A percentile compares a stretch with the other conserved stretches of the same genome.
Conservation (phyloP, 306 rosid genomes). For the Prinsepia uniflora region DNA sequence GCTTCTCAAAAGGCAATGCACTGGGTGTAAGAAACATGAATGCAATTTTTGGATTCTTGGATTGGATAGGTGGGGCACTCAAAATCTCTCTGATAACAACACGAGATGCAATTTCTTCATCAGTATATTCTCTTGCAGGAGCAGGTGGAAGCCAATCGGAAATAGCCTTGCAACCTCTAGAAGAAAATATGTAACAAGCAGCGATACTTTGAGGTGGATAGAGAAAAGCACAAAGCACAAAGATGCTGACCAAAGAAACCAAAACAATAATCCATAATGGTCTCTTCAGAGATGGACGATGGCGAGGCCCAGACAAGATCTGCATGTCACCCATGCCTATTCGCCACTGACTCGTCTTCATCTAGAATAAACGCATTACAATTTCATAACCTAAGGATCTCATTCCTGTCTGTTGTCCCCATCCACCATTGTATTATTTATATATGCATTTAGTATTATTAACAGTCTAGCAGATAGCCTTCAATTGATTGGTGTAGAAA, state of each 20-base stretch:
- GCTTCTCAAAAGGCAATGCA: conserved; percentile 82
- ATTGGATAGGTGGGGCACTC: conserved; percentile 39
- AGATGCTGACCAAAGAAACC: conserved; percentile 73
- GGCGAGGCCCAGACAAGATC: conserved; percentile 74
- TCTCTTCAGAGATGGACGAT: conserved; percentile 72
- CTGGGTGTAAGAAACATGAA: conserved; percentile 91
- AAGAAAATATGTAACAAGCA: conserved; percentile 77
- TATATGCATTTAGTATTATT: conserved; percentile 2
- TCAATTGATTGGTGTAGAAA: conserved; percentile 14
- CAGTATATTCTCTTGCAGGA: conserved; percentile 71
- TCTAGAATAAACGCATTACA: conserved; percentile 44
- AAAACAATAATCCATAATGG: conserved; percentile 88
- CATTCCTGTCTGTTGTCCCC: conserved; percentile 15
- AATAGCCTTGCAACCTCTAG: conserved; percentile 68
- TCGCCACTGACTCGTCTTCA: conserved; percentile 81
- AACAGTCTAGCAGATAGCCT: conserved; percentile 18
- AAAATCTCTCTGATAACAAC: conserved; percentile 73
- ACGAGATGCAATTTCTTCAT: conserved; percentile 78
- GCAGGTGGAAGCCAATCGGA: conserved; percentile 84
- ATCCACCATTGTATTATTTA: conserved; percentile 11
- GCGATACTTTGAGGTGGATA: conserved; percentile 67
- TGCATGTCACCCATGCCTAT: conserved; percentile 75
- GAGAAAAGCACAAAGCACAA: conserved; percentile 75
- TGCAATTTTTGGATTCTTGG: conserved; percentile 69
- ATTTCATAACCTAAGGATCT: conserved; percentile 32